phyloP scores from a whole-genome alignment of 2,329 filamentous ascomycete species.

The Penicillium brasilianum region DNA sequence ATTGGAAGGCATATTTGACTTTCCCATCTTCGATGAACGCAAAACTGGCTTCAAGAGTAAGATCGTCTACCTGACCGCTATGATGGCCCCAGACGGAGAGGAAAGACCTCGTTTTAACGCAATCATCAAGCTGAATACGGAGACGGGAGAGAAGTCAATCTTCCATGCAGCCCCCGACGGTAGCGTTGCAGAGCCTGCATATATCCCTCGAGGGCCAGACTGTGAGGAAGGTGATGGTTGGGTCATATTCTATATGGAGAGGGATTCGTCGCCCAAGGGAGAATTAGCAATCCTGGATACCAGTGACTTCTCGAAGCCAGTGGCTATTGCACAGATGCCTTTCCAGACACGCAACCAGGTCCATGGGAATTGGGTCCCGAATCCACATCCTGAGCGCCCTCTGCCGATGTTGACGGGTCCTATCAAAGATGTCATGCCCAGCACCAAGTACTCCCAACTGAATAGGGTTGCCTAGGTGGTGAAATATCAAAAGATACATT shows the following conservation, averaged over 20 bases:
- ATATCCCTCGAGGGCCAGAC: background rate
- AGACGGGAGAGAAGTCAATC: background rate
- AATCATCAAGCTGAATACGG: background rate
- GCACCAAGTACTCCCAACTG: background rate
- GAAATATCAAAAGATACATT: background rate
- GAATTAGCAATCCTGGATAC: constrained; percentile 27
- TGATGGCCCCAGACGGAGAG: background rate
- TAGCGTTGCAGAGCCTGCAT: background rate
- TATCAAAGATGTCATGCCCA: background rate
- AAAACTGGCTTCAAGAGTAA: background rate
- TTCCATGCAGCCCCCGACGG: background rate
- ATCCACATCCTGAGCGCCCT: constrained; percentile 4
- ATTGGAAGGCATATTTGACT: background rate
- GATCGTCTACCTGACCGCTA: background rate
- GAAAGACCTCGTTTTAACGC: background rate
- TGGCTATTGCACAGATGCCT: constrained; percentile 50
- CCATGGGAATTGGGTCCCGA: constrained; percentile 42
- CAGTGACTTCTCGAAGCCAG: constrained; percentile 42
- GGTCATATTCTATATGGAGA: background rate
- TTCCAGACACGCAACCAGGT: constrained; percentile 38
- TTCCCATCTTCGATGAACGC: background rate
- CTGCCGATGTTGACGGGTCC: background rate
- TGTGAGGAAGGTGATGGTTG: background rate
- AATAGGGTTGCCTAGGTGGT: background rate
- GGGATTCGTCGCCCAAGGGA: background rate